Conservation (phyloP, 2,329 filamentous ascomycete genomes). For the Cytospora piceicola region DNA sequence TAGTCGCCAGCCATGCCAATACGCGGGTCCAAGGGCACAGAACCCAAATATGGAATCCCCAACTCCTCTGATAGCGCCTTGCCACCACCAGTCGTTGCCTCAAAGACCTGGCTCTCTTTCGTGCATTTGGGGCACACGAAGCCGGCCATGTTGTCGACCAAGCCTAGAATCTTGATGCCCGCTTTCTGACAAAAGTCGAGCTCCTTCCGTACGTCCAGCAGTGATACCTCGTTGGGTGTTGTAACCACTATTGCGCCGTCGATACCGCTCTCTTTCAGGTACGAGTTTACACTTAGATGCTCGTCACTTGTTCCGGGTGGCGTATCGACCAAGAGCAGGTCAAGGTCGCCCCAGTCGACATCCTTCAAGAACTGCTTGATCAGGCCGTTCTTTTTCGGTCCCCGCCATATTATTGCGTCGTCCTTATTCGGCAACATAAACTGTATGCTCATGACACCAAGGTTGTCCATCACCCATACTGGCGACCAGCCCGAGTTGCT, state of each 20-base stretch:
- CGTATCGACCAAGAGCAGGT: slow-evolving; percentile 92
- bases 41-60: slow-evolving; percentile 83
- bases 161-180: slow-evolving; percentile 81
- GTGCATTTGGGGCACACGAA: slow-evolving; percentile 95
- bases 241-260: slow-evolving; percentile 93
- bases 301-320: slow-evolving; percentile 95
- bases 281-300: slow-evolving; percentile 90
- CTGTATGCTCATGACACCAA: slow-evolving; percentile 96
- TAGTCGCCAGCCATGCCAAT: slow-evolving; percentile 97
- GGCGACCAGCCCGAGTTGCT: slow-evolving; percentile 89
- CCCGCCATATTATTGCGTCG: slow-evolving; percentile 96
- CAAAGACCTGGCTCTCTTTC: slow-evolving; percentile 82
- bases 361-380: slow-evolving; percentile 99
- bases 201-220: slow-evolving; percentile 94
- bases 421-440: slow-evolving; percentile 96
- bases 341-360: slow-evolving; percentile 94
- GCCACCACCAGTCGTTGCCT: slow-evolving; percentile 87
- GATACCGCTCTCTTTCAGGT: slow-evolving; percentile 87
- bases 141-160: slow-evolving; percentile 97
- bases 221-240: slow-evolving; percentile 89
- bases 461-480: slow-evolving; percentile 92
- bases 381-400: slow-evolving; percentile 96
- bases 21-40: slow-evolving; percentile 87
- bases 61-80: slow-evolving; percentile 80
- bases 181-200: slow-evolving; percentile 98